Base-by-base conservation (phyloP, 129 eudicot species). In the Escallonia herrerae region DNA sequence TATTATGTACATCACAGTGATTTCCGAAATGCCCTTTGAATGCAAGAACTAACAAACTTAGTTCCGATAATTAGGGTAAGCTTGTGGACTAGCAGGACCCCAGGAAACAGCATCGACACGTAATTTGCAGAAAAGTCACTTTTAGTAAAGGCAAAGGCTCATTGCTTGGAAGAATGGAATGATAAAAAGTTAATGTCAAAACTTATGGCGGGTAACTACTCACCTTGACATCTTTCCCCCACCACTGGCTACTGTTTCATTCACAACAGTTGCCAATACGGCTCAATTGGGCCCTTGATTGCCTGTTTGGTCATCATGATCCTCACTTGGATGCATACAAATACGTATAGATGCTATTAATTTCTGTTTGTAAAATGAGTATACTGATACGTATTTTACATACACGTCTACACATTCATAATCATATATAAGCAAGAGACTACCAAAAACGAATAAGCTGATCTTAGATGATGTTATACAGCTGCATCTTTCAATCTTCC, bases 161-260 rank as follows among this genome's bases (percentile, higher is more conserved):
- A n/a, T 66, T 40, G 49, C 33, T 66, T 66, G 60, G 70, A 66
- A 66, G 53, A 53, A 15, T 66, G 52, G 15, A 14, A 65, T 63
- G 56, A 7, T 64, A 64, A 64, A 62, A 63, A 22, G 11, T 8
- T 45, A 47, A 9, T 2, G n/a, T 6, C 65, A 42, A 38, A 33
- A 43, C 2, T 7, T 22, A 10, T 12, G 62, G 71, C 2, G 6
- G 22, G 7, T 62, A 65, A n/a, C 7, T 40, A 6, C 62, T 41
- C 70, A 51, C 63, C 63, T 5, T 53, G 43, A 52, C 43, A 54
- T 53, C 22, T 57, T 41, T 52, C 33, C 49, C 55, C 22, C 60
- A 49, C 68, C 68, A 64, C 40, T 10, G 13, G 43, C 13, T 65
- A 51, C 60, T 51, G 47, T 65, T 65, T 51, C 48, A 65, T 65